Conservation (phyloP, 2,329 filamentous ascomycete genomes). For the Dothideomycetidae sp. region DNA sequence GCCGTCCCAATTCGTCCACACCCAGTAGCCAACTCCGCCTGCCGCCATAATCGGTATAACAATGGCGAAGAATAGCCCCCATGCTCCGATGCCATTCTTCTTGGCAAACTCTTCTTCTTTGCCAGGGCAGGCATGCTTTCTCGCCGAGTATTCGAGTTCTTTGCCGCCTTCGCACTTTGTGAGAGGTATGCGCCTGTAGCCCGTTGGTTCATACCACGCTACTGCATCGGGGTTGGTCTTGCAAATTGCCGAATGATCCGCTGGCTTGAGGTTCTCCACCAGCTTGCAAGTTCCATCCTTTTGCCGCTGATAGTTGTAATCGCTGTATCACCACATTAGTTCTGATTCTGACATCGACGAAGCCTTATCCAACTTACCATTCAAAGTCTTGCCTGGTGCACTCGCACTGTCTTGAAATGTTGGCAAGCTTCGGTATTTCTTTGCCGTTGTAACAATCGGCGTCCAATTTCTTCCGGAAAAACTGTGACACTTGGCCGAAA, state of each 20-base stretch:
- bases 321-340: constrained; percentile 41
- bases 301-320: constrained; percentile 83
- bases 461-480: constrained; percentile 76
- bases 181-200: constrained; percentile 78
- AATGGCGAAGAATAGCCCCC: constrained; percentile 75
- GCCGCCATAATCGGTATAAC: constrained; percentile 60
- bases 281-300: constrained; percentile 62
- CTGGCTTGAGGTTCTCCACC: constrained; percentile 56
- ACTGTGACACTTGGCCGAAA: constrained; percentile 81
- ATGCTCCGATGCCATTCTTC: constrained; percentile 53
- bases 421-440: constrained; percentile 53
- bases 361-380: constrained; percentile 49
- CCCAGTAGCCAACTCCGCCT: constrained; percentile 62
- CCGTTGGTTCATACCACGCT: constrained; percentile 73
- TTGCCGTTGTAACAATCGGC: constrained; percentile 69
- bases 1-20: constrained; percentile 70
- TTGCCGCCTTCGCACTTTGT: constrained; percentile 69
- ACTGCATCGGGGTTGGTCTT: constrained; percentile 49
- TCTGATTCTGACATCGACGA: not conserved
- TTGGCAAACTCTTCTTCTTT: constrained; percentile 72
- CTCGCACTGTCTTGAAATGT: constrained; percentile 58
- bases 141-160: constrained; percentile 55
- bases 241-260: constrained; percentile 46
- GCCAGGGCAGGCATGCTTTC: constrained; percentile 53
- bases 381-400: constrained; percentile 82